These are phyloP conservation scores for Yarrowia hollandica DNA, from an alignment of 805 yeast species.

Conservation along the genomic window DNA sequence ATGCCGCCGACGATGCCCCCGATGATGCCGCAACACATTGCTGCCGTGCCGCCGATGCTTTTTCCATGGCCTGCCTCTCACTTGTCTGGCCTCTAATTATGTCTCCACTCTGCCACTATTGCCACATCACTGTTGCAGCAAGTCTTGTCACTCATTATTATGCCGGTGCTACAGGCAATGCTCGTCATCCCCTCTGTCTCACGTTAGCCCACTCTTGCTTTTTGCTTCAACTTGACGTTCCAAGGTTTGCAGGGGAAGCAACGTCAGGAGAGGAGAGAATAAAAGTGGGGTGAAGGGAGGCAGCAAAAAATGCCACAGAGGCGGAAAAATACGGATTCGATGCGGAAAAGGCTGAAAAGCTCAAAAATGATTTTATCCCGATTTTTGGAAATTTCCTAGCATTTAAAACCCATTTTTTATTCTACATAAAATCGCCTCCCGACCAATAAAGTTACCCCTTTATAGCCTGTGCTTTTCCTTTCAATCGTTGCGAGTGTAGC, in stretches of 20 bases:
- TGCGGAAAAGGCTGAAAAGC: no score
- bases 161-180: slow-evolving; percentile 22
- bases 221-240: background rate
- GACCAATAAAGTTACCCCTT: slow-evolving; percentile 20
- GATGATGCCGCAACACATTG: background rate
- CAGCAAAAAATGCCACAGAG: background rate
- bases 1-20: background rate
- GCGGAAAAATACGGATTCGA: background rate
- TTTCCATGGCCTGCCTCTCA: no score
- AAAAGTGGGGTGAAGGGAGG: no score
- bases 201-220: slow-evolving; percentile 22
- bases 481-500: background rate
- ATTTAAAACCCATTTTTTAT: background rate
- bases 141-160: slow-evolving; percentile 1
- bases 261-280: slow-evolving; percentile 5
- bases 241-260: slow-evolving; percentile 22
- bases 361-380: no score
- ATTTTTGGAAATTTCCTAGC: background rate
- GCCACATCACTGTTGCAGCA: no score
- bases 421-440: background rate
- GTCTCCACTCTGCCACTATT: no score
- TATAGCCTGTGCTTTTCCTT: background rate
- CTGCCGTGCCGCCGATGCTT: background rate
- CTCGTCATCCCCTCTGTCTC: slow-evolving; percentile 26
- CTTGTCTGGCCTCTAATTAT: no score